Base-by-base conservation (phyloP, 306 rosid species). In the Begonia masoniana region DNA sequence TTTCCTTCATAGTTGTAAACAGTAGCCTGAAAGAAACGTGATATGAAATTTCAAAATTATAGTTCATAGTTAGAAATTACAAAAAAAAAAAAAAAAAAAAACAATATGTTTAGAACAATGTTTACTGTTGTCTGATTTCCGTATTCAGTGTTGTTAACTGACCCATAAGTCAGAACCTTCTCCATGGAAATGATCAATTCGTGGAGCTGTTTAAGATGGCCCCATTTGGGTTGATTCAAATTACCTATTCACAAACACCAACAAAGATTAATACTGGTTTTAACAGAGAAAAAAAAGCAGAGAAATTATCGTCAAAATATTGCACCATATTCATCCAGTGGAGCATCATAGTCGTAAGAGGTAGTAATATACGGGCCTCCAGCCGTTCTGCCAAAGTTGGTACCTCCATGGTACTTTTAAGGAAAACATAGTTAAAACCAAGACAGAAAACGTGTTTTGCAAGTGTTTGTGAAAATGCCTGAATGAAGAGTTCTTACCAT, bases 281-380 rank as follows among this genome's bases (percentile, higher is more conserved):
- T 0, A 12, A 10, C 6, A 2, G 10, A 10, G n/a, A 10, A 11
- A 45, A 4, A 11, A 45, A 1, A 45, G 1, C 19, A 45, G 15
- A 45, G 13, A 10, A 10, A 45, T 45, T 7, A 45, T 10, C 13
- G 15, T 4, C 8, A 31, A 31, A 45, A 45, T 10, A 12, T 45
- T 12, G 13, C 13, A 43, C 82, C 84, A 36, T 68, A 77, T 72
- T 81, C 88, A 49, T 81, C 78, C 0, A 81, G 71, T n/a, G 78
- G 88, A 61, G 88, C 88, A 41, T 81, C 81, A 42, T 81, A 81
- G 60, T 74, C 83, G 26, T 81, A 81, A 0, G 75, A n/a, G 0
- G 88, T 81, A 4, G 77, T 63, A 43, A 81, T 74, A 50, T 77
- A 81, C 17, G 87, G 79, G 45, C 79, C 78, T 5, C 77, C 88